Evolutionary conservation across 768 basidiomycete species (phyloP).

Genomic region (Chalciporus pseudorubinellus): DNA sequence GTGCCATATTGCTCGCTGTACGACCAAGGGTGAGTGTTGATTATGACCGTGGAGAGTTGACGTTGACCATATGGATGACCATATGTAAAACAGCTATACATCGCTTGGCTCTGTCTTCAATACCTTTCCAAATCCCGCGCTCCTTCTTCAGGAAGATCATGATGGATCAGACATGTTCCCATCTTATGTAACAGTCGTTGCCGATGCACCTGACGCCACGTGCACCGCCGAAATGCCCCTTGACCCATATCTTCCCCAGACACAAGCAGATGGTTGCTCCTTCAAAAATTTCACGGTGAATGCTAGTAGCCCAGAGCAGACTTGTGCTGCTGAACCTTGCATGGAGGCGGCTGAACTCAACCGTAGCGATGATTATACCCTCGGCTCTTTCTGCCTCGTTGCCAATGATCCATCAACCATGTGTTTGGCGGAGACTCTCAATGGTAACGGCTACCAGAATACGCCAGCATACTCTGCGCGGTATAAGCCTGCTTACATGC

Average conservation of each 20-base stretch:
- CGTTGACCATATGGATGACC: background rate
- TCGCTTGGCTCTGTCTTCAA: slow-evolving; percentile 95
- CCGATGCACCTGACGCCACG: slow-evolving; percentile 16
- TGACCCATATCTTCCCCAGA: background rate
- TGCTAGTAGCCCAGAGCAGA: slow-evolving; percentile 17
- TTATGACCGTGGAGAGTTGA: background rate
- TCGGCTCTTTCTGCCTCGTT: slow-evolving; percentile 17
- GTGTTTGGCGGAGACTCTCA: slow-evolving; percentile 14
- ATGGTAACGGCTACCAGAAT: slow-evolving; percentile 1
- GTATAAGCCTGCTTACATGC: slow-evolving; percentile 80
- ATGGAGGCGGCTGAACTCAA: background rate
- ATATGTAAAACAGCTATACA: slow-evolving; percentile 69
- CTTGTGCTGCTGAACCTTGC: slow-evolving; percentile 16
- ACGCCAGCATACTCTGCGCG: slow-evolving; percentile 21
- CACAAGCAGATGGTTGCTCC: background rate
- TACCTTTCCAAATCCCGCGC: slow-evolving; percentile 89
- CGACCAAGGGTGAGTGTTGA: slow-evolving; percentile 72
- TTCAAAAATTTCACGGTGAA: slow-evolving; percentile 16
- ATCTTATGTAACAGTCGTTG: slow-evolving; percentile 22
- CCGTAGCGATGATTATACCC: background rate
- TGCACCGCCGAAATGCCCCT: slow-evolving; percentile 14
- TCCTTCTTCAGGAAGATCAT: slow-evolving; percentile 41
- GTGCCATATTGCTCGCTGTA: slow-evolving; percentile 90
- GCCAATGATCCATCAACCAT: slow-evolving; percentile 20
- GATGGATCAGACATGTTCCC: slow-evolving; percentile 13